phyloP scores from a whole-genome alignment of 208 protist genomes.

The Acanthamoeba lenticulata region DNA sequence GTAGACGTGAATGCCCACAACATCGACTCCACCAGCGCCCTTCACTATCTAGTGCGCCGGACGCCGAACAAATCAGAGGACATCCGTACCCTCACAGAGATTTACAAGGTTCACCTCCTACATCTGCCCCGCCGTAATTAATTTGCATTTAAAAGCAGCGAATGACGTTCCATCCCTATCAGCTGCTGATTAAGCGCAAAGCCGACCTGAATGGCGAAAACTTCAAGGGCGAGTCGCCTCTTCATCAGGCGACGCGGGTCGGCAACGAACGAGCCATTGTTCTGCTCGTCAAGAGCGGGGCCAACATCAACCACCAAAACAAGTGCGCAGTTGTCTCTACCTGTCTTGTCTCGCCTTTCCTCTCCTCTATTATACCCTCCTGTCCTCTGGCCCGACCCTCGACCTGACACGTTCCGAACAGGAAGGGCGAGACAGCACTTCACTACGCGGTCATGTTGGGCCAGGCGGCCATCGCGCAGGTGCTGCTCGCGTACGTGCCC shows the following conservation, averaged over 20 bases:
- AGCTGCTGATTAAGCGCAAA: slow-evolving; percentile 58
- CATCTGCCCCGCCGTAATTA: background rate
- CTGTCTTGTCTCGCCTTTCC: background rate
- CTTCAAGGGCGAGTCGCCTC: slow-evolving; percentile 58
- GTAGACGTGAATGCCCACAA: slow-evolving; percentile 35
- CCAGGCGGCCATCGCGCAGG: background rate
- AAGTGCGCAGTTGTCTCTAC: background rate
- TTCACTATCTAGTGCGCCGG: slow-evolving; percentile 34
- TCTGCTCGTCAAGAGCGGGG: slow-evolving; percentile 15
- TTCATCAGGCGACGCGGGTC: slow-evolving; percentile 57
- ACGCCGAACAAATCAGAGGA: background rate
- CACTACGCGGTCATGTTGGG: slow-evolving; percentile 64
- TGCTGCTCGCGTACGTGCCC: background rate
- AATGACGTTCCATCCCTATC: background rate
- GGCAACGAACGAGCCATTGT: slow-evolving; percentile 44
- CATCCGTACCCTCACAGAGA: background rate
- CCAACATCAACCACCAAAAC: slow-evolving; percentile 48
- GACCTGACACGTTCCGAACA: background rate
- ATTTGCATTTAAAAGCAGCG: background rate
- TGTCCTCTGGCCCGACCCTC: background rate
- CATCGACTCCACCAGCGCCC: slow-evolving; percentile 43
- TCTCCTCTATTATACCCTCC: background rate
- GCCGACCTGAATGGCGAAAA: slow-evolving; percentile 49
- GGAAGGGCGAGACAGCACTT: slow-evolving; percentile 35
- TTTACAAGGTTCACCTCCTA: slow-evolving; percentile 19